Evolutionary conservation across 2,329 filamentous ascomycete genomes (phyloP), one percentile per base, ranked within the genome.

Genomic region (Fusarium pininemorale): DNA sequence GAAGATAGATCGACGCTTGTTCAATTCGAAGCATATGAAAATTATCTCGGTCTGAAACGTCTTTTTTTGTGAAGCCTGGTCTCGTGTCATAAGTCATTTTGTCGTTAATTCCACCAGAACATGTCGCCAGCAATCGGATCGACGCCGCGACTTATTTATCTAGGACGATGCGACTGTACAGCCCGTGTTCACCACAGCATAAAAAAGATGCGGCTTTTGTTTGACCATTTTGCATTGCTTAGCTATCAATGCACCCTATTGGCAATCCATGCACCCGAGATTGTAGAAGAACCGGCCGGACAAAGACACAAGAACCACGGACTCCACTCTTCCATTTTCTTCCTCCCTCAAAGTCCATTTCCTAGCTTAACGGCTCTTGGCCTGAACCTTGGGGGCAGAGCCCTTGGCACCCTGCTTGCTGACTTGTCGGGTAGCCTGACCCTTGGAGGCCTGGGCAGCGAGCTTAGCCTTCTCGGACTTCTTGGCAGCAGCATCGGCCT

Each of bases 381-480:
- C 91, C 84, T 92, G 90, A 81, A 94, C 92, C 93, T 98, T 98
- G 83, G 88, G 86, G 81, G 90, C 91, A 80, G 95, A 91, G 82
- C 96, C 96, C 92, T 97, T 98, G 78, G 94, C 92, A 83, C 94
- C 95, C 91, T 98, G 94, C 94, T 99, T 99, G 92, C 94, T 95
- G 85, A 92, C 89, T 85, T 97, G 94, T 86, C 93, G 92, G 82
- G 87, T 85, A 79, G 90, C 89, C 88, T 95, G 90, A 83, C 94
- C 95, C 88, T 94, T 93, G 84, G 92, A 87, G 79, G 92, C 90
- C 73, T 79, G 81, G 79, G 93, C 90, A 78, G 95, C 95, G 82
- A 81, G 89, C 94, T 98, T 98, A 82, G 96, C 96, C 94, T 99
- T 99, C 88, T 98, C 95, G 70, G 94, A 93, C 94, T 98, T 99